Percentiles rank a stretch among this genome's conserved stretches.
Conservation (phyloP, 192 early-diverging fungal species). For the Rhizophagus prolifer region DNA sequence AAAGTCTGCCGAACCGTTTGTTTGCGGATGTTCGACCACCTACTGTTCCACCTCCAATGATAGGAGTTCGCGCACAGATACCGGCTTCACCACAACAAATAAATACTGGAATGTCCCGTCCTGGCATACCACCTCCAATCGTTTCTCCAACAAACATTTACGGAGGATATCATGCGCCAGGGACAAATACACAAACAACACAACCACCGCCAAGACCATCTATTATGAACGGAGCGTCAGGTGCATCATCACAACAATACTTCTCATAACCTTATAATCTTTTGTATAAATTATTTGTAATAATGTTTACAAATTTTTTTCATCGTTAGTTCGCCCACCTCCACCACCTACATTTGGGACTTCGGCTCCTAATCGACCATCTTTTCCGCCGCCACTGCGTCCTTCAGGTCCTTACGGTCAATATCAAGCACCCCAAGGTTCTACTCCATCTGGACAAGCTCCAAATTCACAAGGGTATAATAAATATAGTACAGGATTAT, state of each 20-base stretch:
- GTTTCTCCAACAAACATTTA: conserved; percentile 10
- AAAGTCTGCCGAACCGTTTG: conserved; percentile 65
- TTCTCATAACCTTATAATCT: too few species aligned
- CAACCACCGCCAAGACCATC: conserved; percentile 13
- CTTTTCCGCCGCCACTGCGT: background rate
- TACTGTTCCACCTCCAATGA: conserved; percentile 6
- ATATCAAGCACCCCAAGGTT: background rate
- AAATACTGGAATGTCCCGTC: background rate
- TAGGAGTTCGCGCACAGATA: background rate
- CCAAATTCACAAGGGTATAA: background rate
- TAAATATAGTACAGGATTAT: background rate
- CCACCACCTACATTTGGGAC: background rate
- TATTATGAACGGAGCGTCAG: background rate
- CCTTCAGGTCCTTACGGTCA: background rate
- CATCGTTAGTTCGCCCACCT: background rate
- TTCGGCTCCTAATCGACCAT: background rate
- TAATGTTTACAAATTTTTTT: background rate
- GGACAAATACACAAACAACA: background rate
- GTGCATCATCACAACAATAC: background rate
- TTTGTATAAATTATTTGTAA: too few species aligned
- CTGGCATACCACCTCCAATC: background rate
- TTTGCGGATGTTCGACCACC: conserved; percentile 60
- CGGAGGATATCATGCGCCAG: conserved; percentile 5
- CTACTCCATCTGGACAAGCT: background rate
- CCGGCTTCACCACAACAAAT: background rate